Evolutionary conservation across 2,329 filamentous ascomycete genomes (phyloP).

Genomic region (Fusarium sp.): DNA sequence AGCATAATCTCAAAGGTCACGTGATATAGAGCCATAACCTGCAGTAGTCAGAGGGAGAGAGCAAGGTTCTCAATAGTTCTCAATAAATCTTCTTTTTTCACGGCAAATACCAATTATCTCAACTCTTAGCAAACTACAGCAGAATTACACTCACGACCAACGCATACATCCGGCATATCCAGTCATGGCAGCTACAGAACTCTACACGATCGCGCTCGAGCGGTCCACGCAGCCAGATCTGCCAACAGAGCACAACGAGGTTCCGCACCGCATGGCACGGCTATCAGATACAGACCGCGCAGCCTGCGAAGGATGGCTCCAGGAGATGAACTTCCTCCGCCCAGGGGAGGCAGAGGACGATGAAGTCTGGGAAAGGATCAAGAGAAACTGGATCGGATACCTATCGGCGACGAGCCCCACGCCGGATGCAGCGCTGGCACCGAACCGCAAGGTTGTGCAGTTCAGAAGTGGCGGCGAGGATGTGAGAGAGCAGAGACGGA

Average conservation of each 20-base stretch:
- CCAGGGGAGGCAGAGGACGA: not conserved
- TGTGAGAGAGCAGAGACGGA: not conserved
- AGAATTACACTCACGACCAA: not conserved
- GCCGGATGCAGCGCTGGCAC: not conserved
- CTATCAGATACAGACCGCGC: not conserved
- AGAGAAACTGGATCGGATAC: constrained; percentile 4
- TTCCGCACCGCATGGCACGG: not conserved
- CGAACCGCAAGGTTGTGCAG: constrained; percentile 4
- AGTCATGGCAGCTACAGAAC: not conserved
- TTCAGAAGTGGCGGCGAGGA: not conserved
- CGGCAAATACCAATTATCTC: not conserved
- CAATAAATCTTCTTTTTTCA: not conserved
- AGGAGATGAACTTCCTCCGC: not conserved
- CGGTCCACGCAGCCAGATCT: not conserved
- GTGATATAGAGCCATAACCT: not conserved
- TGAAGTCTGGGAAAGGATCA: not conserved
- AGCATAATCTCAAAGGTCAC: too few species aligned
- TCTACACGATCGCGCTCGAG: not conserved
- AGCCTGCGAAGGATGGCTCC: not conserved
- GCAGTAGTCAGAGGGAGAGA: not conserved
- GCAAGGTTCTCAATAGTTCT: too few species aligned
- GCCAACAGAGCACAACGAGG: not conserved
- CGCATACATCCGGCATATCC: not conserved
- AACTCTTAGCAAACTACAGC: not conserved
- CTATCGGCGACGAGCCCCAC: not conserved